Conservation (phyloP, 2,329 filamentous ascomycete genomes). For the Penicillium sp. region DNA sequence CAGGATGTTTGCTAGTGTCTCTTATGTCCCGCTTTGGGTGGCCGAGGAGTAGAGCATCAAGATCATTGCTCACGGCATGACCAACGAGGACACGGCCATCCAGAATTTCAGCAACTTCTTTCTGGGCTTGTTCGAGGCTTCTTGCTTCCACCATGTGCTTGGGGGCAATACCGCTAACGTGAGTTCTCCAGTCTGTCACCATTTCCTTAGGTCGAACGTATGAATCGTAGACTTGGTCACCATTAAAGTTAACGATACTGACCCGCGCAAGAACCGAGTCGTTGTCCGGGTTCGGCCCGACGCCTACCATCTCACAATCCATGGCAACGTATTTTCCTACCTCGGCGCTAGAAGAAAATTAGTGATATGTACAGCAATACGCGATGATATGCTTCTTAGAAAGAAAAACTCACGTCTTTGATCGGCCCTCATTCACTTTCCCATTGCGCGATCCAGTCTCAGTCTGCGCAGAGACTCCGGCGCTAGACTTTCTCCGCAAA, state of each 20-base stretch:
- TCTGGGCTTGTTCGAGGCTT: conserved; percentile 73
- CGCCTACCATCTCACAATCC: conserved; percentile 98
- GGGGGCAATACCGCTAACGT: conserved; percentile 76
- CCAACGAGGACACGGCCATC: conserved; percentile 73
- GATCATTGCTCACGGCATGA: conserved; percentile 77
- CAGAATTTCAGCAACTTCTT: conserved; percentile 66
- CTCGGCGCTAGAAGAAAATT: conserved; percentile 53
- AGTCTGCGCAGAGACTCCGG: conserved; percentile 46
- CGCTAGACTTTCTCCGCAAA: conserved; percentile 60
- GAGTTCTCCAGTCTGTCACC: conserved; percentile 88
- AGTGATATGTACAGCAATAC: conserved; percentile 3
- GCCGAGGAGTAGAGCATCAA: conserved; percentile 70
- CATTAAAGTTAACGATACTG: conserved; percentile 90
- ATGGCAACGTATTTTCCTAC: conserved; percentile 88
- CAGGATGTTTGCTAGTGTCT: conserved; percentile 76
- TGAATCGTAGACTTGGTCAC: conserved; percentile 88
- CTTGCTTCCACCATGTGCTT: conserved; percentile 69
- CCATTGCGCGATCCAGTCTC: conserved; percentile 44
- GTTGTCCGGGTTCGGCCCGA: conserved; percentile 60
- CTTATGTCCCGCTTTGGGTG: conserved; percentile 77
- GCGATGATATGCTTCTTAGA: neutral
- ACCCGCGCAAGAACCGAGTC: conserved; percentile 79
- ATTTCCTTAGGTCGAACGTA: conserved; percentile 75
- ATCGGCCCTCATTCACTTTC: conserved; percentile 63
- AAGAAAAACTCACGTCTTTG: conserved; percentile 36